phyloP scores from a whole-genome alignment of 106 monocot genomes.

The Gastrodia elata region DNA sequence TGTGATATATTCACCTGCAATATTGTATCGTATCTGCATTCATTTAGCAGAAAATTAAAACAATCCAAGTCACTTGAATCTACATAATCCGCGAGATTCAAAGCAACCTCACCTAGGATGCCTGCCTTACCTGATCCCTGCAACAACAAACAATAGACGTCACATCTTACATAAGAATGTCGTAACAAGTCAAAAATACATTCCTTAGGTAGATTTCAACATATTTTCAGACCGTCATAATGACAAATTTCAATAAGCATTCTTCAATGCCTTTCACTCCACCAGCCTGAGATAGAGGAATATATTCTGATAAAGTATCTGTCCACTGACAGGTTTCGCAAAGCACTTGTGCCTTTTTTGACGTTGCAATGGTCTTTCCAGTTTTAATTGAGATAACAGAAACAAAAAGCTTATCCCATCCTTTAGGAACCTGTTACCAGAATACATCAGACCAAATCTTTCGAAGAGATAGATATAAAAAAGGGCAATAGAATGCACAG shows the following conservation, averaged over 20 bases:
- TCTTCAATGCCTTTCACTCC: slow-evolving; percentile 49
- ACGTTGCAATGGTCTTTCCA: slow-evolving; percentile 77
- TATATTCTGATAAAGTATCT: slow-evolving; percentile 48
- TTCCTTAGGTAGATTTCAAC: background rate
- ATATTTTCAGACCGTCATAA: slow-evolving; percentile 58
- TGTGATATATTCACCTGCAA: slow-evolving; percentile 38
- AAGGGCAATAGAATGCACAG: background rate
- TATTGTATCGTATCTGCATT: slow-evolving; percentile 53
- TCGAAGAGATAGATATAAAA: slow-evolving; percentile 3
- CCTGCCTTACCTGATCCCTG: slow-evolving; percentile 67
- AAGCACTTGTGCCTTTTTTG: slow-evolving; percentile 47
- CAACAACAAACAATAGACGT: slow-evolving; percentile 7
- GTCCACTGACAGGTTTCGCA: slow-evolving; percentile 73
- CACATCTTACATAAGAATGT: background rate
- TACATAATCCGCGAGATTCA: slow-evolving; percentile 69
- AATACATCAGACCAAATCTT: too few species aligned
- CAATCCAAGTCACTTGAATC: slow-evolving; percentile 44
- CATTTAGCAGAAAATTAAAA: slow-evolving; percentile 46
- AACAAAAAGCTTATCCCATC: slow-evolving; percentile 80
- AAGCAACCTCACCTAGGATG: slow-evolving; percentile 57
- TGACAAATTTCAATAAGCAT: slow-evolving; percentile 47
- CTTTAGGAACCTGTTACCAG: slow-evolving; percentile 58
- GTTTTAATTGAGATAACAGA: slow-evolving; percentile 54
- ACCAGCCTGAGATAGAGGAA: slow-evolving; percentile 43
- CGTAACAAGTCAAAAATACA: background rate